Conservation (phyloP, 768 basidiomycete genomes). For the Naganishia onofrii region DNA sequence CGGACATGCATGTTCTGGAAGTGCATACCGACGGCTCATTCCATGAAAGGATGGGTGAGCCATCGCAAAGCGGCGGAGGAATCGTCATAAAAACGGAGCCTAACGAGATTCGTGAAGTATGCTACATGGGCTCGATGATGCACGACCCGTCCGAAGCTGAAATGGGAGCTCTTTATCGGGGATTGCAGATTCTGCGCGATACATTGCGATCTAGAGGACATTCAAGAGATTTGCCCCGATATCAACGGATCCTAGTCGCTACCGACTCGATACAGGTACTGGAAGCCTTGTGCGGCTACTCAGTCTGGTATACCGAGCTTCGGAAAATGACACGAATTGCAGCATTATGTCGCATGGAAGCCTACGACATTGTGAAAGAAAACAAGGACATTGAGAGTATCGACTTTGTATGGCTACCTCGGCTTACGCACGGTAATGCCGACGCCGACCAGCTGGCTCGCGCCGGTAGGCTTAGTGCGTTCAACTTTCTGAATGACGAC, state of each 20-base stretch:
- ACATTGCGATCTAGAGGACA: not conserved
- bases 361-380: not conserved
- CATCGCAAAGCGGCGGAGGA: constrained; percentile 17
- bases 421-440: not conserved
- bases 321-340: not conserved
- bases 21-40: constrained; percentile 19
- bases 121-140: constrained; percentile 26
- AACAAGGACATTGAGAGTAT: constrained; percentile 1
- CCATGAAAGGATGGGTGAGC: not conserved
- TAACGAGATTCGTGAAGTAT: not conserved
- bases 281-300: constrained; percentile 5
- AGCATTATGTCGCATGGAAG: constrained; percentile 15
- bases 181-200: constrained; percentile 7
- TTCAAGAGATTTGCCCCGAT: not conserved
- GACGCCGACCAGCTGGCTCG: not conserved
- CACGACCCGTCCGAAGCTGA: constrained; percentile 10
- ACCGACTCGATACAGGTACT: constrained; percentile 8
- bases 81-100: constrained; percentile 2
- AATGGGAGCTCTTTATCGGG: constrained; percentile 16
- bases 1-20: not conserved
- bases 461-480: not conserved
- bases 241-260: not conserved
- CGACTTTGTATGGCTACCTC: constrained; percentile 14
- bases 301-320: constrained; percentile 6
- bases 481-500: constrained; percentile 6